Evolutionary conservation across 306 rosid species (phyloP), one percentile per base, ranked within the genome.

Genomic region (Medicago truncatula): DNA sequence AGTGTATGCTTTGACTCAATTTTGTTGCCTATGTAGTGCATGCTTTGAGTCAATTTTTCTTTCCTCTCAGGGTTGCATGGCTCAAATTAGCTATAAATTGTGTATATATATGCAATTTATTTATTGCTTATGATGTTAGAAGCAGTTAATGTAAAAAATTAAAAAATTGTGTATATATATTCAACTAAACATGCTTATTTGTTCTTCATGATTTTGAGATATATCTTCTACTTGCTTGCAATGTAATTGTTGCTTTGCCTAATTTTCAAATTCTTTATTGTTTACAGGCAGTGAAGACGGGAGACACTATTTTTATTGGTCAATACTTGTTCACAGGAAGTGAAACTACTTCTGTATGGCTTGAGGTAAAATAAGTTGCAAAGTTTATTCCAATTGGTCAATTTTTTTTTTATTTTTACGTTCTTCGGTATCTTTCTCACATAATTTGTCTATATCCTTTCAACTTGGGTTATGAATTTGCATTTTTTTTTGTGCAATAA

Each of bases 261-360:
- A 21, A 14, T 81, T 64, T 34, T 64, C 17, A 63, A 38, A n/a
- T 38, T 64, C n/a, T 65, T 53, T n/a, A 36, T 63, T 75, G 67
- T 72, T 80, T 80, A 78, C 87, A 96, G 99, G 83, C 89, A 15
- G 90, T 92, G 83, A 89, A 83, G 87, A 87, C 85, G 79, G 99
- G 99, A 71, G 99, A 96, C 80, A 96, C 98, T 39, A 92, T 96
- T 82, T 96, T 96, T 77, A 74, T 96, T 23, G 99, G 99, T 63
- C 97, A 96, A 71, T 96, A 96, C 78, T 84, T 96, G 83, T 96
- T 96, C 87, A 96, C 99, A 14, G 99, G 99, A 80, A 96, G 98
- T 88, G 99, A 96, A 89, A 86, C 99, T 71, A 96, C 99, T 76
- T 92, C 99, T 80, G 98, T 89, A 7, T 96, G 99, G 99, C 87